phyloP scores from a whole-genome alignment of 148 eudicot species.

The Arctostaphylos glauca region DNA sequence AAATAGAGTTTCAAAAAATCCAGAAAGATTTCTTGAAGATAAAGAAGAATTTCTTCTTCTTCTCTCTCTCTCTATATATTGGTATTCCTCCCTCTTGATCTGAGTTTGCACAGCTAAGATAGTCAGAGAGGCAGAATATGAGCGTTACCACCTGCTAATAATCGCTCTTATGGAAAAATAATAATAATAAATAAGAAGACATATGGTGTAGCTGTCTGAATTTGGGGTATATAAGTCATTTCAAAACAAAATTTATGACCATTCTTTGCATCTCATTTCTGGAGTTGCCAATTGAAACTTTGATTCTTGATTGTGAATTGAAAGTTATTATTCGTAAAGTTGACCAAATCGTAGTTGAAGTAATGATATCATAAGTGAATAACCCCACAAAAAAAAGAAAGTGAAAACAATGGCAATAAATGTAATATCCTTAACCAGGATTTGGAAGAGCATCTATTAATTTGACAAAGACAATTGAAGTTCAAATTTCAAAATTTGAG shows the following conservation, averaged over 20 bases:
- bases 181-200: not conserved
- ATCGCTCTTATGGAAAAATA: not conserved
- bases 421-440: not conserved
- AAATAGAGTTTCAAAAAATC: not conserved
- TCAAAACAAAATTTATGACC: not conserved
- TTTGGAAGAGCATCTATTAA: not conserved
- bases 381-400: no score
- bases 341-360: not conserved
- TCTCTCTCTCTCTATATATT: not conserved
- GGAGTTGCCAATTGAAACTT: not conserved
- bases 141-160: constrained; percentile 1
- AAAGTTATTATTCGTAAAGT: not conserved
- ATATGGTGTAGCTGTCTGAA: not conserved
- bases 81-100: not conserved
- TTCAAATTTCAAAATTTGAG: not conserved
- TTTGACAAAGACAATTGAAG: not conserved
- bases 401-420: not conserved
- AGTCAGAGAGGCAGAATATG: constrained; percentile 7
- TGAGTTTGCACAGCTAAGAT: not conserved
- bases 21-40: not conserved
- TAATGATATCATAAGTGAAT: not conserved
- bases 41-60: not conserved
- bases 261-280: not conserved
- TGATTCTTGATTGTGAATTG: not conserved
- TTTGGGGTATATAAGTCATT: not conserved